Conservation (phyloP, 176 grass and related monocot species). For the Raddia distichophylla region DNA sequence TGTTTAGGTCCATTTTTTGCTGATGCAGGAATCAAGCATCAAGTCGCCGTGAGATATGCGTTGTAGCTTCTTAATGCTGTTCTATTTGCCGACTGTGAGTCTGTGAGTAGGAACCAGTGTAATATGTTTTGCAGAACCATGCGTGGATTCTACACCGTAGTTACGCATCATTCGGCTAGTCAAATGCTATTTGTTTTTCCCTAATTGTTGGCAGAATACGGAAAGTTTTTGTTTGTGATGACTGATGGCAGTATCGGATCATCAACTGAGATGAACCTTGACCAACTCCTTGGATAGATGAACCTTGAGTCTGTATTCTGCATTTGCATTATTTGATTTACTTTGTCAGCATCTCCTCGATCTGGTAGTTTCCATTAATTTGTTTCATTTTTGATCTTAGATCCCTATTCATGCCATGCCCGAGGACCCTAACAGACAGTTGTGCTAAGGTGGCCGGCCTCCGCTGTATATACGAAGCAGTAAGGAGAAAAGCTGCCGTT, state of each 20-base stretch:
- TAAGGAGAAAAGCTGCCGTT: background rate
- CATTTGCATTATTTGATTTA: too few species aligned
- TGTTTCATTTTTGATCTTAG: background rate
- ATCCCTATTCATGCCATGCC: background rate
- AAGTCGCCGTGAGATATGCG: slow-evolving; percentile 34
- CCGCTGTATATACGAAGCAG: background rate
- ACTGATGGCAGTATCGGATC: too few species aligned
- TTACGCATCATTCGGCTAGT: background rate
- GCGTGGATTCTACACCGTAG: background rate
- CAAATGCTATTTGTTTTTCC: background rate
- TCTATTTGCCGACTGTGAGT: background rate
- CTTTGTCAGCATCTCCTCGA: background rate
- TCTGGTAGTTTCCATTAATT: background rate
- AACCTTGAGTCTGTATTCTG: background rate
- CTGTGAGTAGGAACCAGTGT: background rate
- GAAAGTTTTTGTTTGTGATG: too few species aligned
- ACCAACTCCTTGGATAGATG: background rate
- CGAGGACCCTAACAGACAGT: background rate
- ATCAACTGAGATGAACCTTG: too few species aligned
- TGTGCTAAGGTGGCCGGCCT: background rate
- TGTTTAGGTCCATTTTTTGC: slow-evolving; percentile 27
- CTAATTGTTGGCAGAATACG: background rate
- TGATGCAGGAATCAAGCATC: slow-evolving; percentile 28
- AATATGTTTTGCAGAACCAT: slow-evolving; percentile 12
- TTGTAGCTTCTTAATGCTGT: background rate